phyloP scores from a whole-genome alignment of 1,139 yeast species.

The Debaryomyces sp. region DNA sequence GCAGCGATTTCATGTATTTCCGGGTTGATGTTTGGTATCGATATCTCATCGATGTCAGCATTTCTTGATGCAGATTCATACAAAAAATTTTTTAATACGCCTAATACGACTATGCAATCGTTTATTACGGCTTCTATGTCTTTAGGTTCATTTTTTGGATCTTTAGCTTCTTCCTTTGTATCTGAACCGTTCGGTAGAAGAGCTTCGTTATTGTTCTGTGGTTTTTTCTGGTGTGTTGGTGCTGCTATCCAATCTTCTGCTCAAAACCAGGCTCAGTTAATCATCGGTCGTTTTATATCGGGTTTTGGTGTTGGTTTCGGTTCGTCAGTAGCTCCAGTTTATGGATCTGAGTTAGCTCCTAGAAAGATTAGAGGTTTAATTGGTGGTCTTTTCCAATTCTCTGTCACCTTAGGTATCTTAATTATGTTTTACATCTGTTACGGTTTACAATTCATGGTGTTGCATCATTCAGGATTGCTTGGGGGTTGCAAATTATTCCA shows the following conservation, averaged over 20 bases:
- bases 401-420: conserved; percentile 68
- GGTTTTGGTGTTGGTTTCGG: conserved; percentile 75
- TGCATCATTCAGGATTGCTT: conserved; percentile 65
- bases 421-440: conserved; percentile 61
- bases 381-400: conserved; percentile 69
- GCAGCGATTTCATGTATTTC: conserved; percentile 54
- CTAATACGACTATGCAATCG: conserved; percentile 55
- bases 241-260: conserved; percentile 51
- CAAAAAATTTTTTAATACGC: conserved; percentile 42
- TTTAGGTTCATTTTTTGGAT: conserved; percentile 60
- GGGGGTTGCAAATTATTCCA: conserved; percentile 69
- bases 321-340: conserved; percentile 72
- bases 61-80: conserved; percentile 47
- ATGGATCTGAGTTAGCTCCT: conserved; percentile 74
- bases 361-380: conserved; percentile 65
- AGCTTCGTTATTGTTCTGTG: conserved; percentile 50
- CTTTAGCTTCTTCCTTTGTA: conserved; percentile 48
- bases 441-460: conserved; percentile 57
- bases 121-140: conserved; percentile 64
- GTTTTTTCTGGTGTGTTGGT: conserved; percentile 52
- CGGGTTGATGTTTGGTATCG: conserved; percentile 69
- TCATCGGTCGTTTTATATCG: conserved; percentile 63
- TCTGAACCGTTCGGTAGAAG: conserved; percentile 66
- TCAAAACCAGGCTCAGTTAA: conserved; percentile 49
- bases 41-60: conserved; percentile 67